phyloP scores from a whole-genome alignment of 495 filamentous ascomycete genomes.

The Podospora conica region DNA sequence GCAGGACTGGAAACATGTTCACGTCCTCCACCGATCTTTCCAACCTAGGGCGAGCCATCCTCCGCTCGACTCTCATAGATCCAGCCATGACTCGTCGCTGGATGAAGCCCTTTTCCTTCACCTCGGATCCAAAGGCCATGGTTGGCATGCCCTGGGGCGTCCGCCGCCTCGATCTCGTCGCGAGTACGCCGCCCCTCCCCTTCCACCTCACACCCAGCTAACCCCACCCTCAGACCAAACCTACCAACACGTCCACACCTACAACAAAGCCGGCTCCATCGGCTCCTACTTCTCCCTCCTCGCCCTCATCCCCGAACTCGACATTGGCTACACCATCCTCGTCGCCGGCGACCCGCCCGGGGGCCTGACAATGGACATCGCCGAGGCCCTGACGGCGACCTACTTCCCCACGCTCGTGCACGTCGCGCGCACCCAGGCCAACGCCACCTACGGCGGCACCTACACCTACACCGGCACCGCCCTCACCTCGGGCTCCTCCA shows the following conservation, averaged over 20 bases:
- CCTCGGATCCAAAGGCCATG: constrained; percentile 36
- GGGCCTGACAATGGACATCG: constrained; percentile 28
- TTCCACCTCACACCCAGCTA: not conserved
- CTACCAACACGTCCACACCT: constrained; percentile 39
- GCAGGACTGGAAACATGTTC: constrained; percentile 52
- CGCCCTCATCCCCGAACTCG: constrained; percentile 48
- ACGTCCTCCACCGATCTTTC: constrained; percentile 46
- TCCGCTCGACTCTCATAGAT: constrained; percentile 44
- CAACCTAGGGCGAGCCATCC: constrained; percentile 46
- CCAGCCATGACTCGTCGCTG: constrained; percentile 45
- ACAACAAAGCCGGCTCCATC: constrained; percentile 51
- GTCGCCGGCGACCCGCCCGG: constrained; percentile 37
- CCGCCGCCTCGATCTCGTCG: constrained; percentile 22
- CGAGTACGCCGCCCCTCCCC: constrained; percentile 1
- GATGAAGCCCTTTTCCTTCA: constrained; percentile 49
- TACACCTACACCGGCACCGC: constrained; percentile 23
- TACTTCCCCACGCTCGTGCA: constrained; percentile 34
- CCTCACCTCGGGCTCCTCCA: not conserved
- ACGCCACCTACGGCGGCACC: constrained; percentile 28
- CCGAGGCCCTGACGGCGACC: constrained; percentile 30
- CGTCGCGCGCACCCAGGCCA: constrained; percentile 33
- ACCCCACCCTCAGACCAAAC: constrained; percentile 14
- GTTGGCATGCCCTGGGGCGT: constrained; percentile 59
- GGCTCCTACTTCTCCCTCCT: constrained; percentile 42
- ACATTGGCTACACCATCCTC: constrained; percentile 48